Conservation (phyloP, 192 early-diverging fungal genomes). For the Phlyctochytrium arcticum region DNA sequence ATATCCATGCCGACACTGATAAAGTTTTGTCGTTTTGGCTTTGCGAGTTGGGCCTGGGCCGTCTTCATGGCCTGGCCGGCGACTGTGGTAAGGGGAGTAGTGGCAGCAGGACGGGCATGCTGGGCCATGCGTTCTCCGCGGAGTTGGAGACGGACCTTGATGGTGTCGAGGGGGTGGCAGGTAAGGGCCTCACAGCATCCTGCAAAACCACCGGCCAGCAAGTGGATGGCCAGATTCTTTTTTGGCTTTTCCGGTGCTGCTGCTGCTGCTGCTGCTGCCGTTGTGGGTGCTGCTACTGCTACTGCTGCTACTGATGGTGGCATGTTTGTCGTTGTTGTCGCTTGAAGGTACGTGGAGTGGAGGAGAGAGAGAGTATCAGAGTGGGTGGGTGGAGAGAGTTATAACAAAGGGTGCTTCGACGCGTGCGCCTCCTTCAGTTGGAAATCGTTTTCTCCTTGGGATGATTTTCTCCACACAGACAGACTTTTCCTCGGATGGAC, state of each 20-base stretch:
- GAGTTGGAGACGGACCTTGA: constrained; percentile 97
- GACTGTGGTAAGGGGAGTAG: constrained; percentile 16
- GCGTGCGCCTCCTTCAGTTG: too few species aligned
- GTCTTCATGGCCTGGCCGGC: constrained; percentile 46
- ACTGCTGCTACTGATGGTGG: too few species aligned
- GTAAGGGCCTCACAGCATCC: constrained; percentile 86
- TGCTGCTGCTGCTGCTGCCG: too few species aligned
- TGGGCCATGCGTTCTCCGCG: constrained; percentile 53
- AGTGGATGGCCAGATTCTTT: constrained; percentile 72
- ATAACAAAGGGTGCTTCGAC: too few species aligned
- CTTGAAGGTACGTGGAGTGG: too few species aligned
- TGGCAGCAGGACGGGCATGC: neutral
- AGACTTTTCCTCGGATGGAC: too few species aligned
- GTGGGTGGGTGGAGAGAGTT: too few species aligned
- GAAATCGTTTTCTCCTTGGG: too few species aligned
- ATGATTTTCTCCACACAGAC: too few species aligned
- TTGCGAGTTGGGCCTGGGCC: constrained; percentile 45
- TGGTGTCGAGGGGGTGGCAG: constrained; percentile 93
- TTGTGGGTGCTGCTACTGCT: too few species aligned
- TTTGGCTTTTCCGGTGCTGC: constrained; percentile 21
- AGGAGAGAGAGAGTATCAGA: too few species aligned
- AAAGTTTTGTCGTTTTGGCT: constrained; percentile 55
- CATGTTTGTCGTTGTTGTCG: too few species aligned
- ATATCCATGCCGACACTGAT: constrained; percentile 82
- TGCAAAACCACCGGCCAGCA: constrained; percentile 85